Conservation (phyloP, 257 asterid genomes). For the Thymus mandschuricus region DNA sequence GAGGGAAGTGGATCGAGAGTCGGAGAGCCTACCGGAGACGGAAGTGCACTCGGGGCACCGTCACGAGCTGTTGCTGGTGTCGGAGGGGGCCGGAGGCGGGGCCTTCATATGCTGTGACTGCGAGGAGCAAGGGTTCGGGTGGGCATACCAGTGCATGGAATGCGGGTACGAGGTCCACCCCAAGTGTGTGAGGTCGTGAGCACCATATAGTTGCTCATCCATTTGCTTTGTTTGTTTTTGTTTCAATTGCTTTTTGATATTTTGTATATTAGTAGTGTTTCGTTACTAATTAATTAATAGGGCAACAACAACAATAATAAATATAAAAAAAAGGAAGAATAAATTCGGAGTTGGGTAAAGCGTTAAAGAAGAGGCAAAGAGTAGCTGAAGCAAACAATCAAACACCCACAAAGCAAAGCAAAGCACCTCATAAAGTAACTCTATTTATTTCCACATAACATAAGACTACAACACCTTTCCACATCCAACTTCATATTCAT, state of each 20-base stretch:
- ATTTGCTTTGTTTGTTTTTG: too few species aligned
- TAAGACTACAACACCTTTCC: conserved; percentile 24
- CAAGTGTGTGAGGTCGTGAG: too few species aligned
- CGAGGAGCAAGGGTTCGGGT: conserved; percentile 62
- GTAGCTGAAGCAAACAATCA: conserved; percentile 25
- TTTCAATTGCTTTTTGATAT: too few species aligned
- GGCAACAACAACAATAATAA: too few species aligned
- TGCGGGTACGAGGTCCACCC: too few species aligned
- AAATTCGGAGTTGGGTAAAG: conserved; percentile 3
- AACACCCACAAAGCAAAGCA: conserved; percentile 47
- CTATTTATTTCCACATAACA: background rate
- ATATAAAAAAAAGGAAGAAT: background rate
- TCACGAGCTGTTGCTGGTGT: conserved; percentile 64
- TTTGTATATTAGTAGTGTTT: too few species aligned
- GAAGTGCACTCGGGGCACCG: conserved; percentile 50
- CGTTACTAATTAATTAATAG: too few species aligned
- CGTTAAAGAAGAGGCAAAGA: background rate
- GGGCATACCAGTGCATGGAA: too few species aligned
- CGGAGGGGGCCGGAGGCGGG: too few species aligned
- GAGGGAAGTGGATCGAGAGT: conserved; percentile 54
- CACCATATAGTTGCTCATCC: too few species aligned
- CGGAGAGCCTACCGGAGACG: conserved; percentile 47
- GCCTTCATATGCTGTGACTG: conserved; percentile 74
- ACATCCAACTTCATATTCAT: conserved; percentile 16
- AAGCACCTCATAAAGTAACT: conserved; percentile 61